Evolutionary conservation across 1,284 basidiomycete genomes (phyloP).

Genomic region (Leccinum pachyderme): DNA sequence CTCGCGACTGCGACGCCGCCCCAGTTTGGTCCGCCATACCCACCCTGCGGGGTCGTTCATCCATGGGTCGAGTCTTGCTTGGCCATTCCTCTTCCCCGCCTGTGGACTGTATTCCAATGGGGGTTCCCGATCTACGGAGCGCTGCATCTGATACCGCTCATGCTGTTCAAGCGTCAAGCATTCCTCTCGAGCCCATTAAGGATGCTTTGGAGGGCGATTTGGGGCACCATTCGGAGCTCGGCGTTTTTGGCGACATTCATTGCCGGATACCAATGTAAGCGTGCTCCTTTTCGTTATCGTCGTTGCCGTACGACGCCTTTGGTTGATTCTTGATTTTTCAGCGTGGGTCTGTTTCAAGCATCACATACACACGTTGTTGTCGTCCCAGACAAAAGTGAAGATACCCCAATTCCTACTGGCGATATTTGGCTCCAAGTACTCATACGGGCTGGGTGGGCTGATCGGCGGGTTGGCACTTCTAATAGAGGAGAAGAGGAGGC

Average conservation of each 20-base stretch:
- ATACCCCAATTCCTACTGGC: slow-evolving; percentile 52
- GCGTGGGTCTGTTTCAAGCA: slow-evolving; percentile 77
- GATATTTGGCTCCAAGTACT: slow-evolving; percentile 62
- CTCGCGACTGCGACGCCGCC: slow-evolving; percentile 35
- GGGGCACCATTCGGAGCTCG: slow-evolving; percentile 82
- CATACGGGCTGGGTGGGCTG: slow-evolving; percentile 80
- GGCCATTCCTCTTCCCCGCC: slow-evolving; percentile 67
- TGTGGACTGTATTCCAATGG: slow-evolving; percentile 82
- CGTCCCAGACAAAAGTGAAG: slow-evolving; percentile 37
- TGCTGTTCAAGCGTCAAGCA: slow-evolving; percentile 69
- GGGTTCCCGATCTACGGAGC: slow-evolving; percentile 87
- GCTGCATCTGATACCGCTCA: slow-evolving; percentile 84
- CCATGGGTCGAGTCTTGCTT: slow-evolving; percentile 76
- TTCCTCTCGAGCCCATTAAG: slow-evolving; percentile 62
- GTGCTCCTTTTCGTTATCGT: slow-evolving; percentile 3
- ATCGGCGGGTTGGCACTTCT: slow-evolving; percentile 78
- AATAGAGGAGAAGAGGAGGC: slow-evolving; percentile 80
- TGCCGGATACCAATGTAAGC: slow-evolving; percentile 78
- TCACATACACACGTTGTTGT: slow-evolving; percentile 52
- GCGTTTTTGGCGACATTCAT: slow-evolving; percentile 89
- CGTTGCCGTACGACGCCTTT: background rate
- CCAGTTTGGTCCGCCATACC: slow-evolving; percentile 55
- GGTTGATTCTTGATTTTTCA: slow-evolving; percentile 28
- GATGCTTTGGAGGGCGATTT: slow-evolving; percentile 62
- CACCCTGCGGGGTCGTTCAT: slow-evolving; percentile 72